Percentiles rank a stretch among this genome's conserved stretches.
Conservation (phyloP, 148 eudicot genomes). For the Spergularia bocconei region DNA sequence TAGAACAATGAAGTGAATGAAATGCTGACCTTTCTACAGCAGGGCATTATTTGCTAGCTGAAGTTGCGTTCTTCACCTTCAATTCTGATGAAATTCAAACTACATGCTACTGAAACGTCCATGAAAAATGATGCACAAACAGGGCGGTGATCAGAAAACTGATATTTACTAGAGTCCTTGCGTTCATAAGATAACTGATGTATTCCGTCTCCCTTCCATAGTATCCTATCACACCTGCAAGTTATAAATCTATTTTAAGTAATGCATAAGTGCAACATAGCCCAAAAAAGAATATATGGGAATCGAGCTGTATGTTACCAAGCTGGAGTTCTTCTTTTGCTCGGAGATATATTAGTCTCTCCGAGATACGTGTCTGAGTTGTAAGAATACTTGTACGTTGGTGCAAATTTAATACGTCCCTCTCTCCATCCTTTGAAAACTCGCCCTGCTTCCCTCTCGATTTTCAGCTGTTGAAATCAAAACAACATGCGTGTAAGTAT, state of each 20-base stretch:
- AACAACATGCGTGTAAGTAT: background rate
- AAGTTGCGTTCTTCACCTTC: conserved; percentile 36
- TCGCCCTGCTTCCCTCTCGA: conserved; percentile 58
- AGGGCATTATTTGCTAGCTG: conserved; percentile 7
- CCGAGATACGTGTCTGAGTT: conserved; percentile 58
- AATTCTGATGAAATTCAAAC: conserved; percentile 28
- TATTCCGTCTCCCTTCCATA: conserved; percentile 63
- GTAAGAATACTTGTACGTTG: conserved; percentile 63
- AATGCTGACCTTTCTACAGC: background rate
- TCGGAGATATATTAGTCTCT: conserved; percentile 48
- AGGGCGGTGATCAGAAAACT: conserved; percentile 71
- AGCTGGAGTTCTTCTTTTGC: conserved; percentile 75
- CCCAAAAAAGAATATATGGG: background rate
- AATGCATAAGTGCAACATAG: background rate
- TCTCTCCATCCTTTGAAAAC: conserved; percentile 79
- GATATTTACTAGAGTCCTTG: conserved; percentile 39
- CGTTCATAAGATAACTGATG: conserved; percentile 48
- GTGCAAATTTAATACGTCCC: conserved; percentile 59
- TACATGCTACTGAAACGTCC: conserved; percentile 30
- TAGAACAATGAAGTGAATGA: background rate
- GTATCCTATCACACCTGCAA: conserved; percentile 72
- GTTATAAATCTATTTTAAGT: background rate
- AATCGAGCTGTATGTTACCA: conserved; percentile 34
- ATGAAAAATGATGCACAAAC: conserved; percentile 54
- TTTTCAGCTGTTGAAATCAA: conserved; percentile 44